Evolutionary conservation across 179 eudicot species (phyloP).

Genomic region (Actinidia chinensis): DNA sequence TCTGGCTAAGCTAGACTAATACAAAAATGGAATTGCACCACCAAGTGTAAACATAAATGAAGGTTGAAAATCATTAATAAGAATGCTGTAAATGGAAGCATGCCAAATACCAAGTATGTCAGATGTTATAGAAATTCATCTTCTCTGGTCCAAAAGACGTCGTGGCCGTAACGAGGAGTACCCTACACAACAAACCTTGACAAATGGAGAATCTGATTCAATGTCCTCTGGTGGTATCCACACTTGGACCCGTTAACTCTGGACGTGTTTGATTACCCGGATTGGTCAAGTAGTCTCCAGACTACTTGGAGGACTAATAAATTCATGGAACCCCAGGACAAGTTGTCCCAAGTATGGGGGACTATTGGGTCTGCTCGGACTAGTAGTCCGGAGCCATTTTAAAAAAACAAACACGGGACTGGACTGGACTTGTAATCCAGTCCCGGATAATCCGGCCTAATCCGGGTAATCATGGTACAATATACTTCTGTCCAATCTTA

Average conservation of each 20-base stretch:
- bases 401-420: too few species aligned
- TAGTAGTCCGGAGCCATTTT: too few species aligned
- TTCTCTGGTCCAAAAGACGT: background rate
- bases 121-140: background rate
- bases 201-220: background rate
- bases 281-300: too few species aligned
- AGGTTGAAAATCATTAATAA: background rate
- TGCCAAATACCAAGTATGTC: background rate
- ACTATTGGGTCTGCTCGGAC: too few species aligned
- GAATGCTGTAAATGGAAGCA: background rate
- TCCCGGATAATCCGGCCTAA: too few species aligned
- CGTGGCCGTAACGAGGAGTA: background rate
- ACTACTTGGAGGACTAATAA: too few species aligned
- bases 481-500: background rate
- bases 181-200: background rate
- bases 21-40: background rate
- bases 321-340: too few species aligned
- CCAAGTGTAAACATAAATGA: background rate
- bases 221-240: background rate
- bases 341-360: too few species aligned
- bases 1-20: background rate
- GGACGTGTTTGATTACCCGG: too few species aligned
- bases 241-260: background rate
- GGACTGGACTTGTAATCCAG: too few species aligned
- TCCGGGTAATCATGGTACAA: too few species aligned